Evolutionary conservation across 441 rosid genomes (phyloP), one percentile per base, ranked within the genome.

Genomic region (Manihot esculenta): DNA sequence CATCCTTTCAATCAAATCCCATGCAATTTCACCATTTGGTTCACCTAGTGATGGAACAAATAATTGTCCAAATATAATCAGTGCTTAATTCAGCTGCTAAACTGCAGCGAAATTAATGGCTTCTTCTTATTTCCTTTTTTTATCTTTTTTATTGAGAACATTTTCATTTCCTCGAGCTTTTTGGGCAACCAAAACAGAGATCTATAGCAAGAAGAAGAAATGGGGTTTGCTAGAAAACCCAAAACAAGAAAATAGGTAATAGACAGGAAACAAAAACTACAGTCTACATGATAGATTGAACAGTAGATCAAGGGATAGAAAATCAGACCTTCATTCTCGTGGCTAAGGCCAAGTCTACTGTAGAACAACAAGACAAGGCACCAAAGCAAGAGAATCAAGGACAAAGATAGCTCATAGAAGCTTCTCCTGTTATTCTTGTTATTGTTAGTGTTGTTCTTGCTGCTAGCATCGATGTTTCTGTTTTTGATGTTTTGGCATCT

Each of bases 371-470:
- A 84, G 74, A 92, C 80, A 70, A 86, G 78, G 70, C 79, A 85
- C 92, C 92, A 89, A 10, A 86, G 87, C 1, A 84, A 77, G 78
- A 89, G 68, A 53, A 87, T 81, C 72, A 89, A 66, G 20, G 93
- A 78, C 75, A 85, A 53, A 33, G 90, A 86, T n/a, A 84, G 86
- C 82, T 89, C 85, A 57, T 75, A 74, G 61, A 80, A 79, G 66
- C 75, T 78, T 45, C 73, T 77, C 21, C 65, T 77, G 10, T 56
- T 54, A 21, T 64, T 68, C 17, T 71, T 27, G 26, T 67, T 44
- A 35, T 47, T 62, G 26, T 68, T 67, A 53, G 10, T 24, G 68
- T 42, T 44, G 69, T 54, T 69, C 57, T 38, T 21, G 48, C 41
- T 61, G 44, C 18, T 35, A 26, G 60, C 64, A 1, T 53, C 64